Base-by-base conservation (phyloP, 768 basidiomycete species). In the Termitomyces sp. region DNA sequence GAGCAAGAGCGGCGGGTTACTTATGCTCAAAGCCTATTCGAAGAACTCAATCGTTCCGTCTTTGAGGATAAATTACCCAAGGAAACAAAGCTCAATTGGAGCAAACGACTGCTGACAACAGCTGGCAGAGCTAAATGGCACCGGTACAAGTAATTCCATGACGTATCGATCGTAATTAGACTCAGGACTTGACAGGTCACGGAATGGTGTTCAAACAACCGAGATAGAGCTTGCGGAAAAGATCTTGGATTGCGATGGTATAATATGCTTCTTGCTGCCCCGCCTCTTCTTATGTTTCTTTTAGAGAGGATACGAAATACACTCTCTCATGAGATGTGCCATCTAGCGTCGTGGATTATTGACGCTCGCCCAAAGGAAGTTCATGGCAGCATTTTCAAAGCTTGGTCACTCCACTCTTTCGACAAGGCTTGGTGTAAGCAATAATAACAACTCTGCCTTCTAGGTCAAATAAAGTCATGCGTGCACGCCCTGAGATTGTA, bases 281-380 rank as follows among this genome's bases (percentile, higher is more conserved):
- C 20, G 16, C 22, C 2, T 22, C 38, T 35, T 33, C 11, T 24
- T 16, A 41, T 30, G 24, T 38, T 46, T 20, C 5, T 11, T 48
- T 3, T 57, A 94, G 92, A 90, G 54, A 83, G 91, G 40, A 87
- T 94, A 50, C 77, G 87, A 36, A 86, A 88, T 65, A 94, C 92
- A 1, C 72, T 95, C 13, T 85, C 90, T 32, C 93, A 95, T 63
- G 93, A 95, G 69, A 93, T 94, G 92, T 94, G 92, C 64, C 93
- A 94, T 72, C 70, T 95, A 35, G 93, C 93, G 2, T 83, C 83
- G 56, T 95, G 92, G 92, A 74, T 90, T 24, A 90, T 95, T 55
- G 83, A 88, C 66, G 73, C 79, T 18, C 77, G 84, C 10, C 80
- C 85, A 4, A 83, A 83, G 57, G 90, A 91, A 67, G 81, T 79